These are phyloP conservation scores for Chernovozyma aurita DNA, from an alignment of 1,139 yeast species.

Conservation along the genomic window DNA sequence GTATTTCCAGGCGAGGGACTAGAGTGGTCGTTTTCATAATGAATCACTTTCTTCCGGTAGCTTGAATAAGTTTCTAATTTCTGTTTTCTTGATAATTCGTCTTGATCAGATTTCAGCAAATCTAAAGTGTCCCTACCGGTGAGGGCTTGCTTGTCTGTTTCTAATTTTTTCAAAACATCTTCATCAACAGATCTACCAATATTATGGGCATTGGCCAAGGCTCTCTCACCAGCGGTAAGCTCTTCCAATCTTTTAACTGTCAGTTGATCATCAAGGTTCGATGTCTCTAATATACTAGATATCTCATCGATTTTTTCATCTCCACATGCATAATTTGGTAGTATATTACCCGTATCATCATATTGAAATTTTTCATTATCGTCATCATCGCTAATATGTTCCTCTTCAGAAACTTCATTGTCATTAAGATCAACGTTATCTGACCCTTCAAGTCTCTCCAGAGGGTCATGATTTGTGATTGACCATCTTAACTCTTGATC, in stretches of 20 bases:
- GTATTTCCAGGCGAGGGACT: slow-evolving; percentile 25
- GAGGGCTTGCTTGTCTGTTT: slow-evolving; percentile 36
- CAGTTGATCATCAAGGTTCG: slow-evolving; percentile 34
- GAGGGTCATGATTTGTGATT: slow-evolving; percentile 53
- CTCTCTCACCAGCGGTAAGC: slow-evolving; percentile 56
- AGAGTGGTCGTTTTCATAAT: slow-evolving; percentile 38
- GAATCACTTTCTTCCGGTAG: slow-evolving; percentile 46
- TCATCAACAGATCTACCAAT: slow-evolving; percentile 47
- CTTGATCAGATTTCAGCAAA: slow-evolving; percentile 41
- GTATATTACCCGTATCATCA: slow-evolving; percentile 56
- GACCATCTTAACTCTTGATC: slow-evolving; percentile 46
- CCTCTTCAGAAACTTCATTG: slow-evolving; percentile 55
- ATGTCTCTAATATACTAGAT: slow-evolving; percentile 40
- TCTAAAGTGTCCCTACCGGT: slow-evolving; percentile 42
- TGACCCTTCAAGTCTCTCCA: slow-evolving; percentile 39
- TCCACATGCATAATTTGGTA: slow-evolving; percentile 56
- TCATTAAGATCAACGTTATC: slow-evolving; percentile 27
- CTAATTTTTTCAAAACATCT: slow-evolving; percentile 37
- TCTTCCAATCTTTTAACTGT: slow-evolving; percentile 52
- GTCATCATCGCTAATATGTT: slow-evolving; percentile 62
- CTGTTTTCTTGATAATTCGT: slow-evolving; percentile 40
- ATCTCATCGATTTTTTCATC: slow-evolving; percentile 43
- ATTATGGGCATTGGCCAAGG: slow-evolving; percentile 54
- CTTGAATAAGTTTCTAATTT: slow-evolving; percentile 43
- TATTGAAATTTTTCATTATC: slow-evolving; percentile 52